A percentile compares a stretch with the other conserved stretches of the same genome.
Conservation (phyloP, 306 rosid genomes). For the Sesbania bispinosa region DNA sequence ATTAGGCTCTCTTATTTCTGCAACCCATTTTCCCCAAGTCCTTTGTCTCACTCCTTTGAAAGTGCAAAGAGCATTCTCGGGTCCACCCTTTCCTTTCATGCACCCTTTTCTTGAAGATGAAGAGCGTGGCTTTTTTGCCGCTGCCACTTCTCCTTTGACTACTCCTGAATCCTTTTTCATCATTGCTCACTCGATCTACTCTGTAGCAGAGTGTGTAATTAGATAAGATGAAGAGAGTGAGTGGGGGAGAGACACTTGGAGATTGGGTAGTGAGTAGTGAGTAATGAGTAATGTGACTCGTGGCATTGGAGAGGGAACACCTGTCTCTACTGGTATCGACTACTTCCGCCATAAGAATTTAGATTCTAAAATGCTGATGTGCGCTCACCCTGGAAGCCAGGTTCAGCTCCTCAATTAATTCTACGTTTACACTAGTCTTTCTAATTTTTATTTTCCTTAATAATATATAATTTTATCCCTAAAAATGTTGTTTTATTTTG, state of each 20-base stretch:
- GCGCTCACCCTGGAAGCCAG: no score
- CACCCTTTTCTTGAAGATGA: no score
- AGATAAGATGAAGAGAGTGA: no score
- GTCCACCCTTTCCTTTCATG: constrained; percentile 13
- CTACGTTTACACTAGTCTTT: no score
- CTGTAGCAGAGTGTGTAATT: no score
- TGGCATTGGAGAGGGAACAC: not conserved
- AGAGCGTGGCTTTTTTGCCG: not conserved
- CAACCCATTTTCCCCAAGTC: constrained; percentile 30
- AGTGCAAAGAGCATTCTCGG: constrained; percentile 10
- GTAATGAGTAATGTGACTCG: not conserved
- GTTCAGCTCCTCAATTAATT: no score
- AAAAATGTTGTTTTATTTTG: no score
- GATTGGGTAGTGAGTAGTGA: not conserved
- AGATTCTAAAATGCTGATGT: not conserved
- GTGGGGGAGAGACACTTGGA: not conserved
- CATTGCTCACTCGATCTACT: no score
- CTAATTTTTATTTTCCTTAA: no score
- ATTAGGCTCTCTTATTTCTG: constrained; percentile 26
- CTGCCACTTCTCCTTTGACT: not conserved
- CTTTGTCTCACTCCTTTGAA: constrained; percentile 24
- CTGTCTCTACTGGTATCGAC: not conserved
- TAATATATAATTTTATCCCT: no score
- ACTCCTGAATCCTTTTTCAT: not conserved
- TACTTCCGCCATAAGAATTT: not conserved